A percentile compares a stretch with the other conserved stretches of the same genome.
Evolutionary conservation across 331 rosid species (phyloP).

Genomic region (Pyrus hybrid): DNA sequence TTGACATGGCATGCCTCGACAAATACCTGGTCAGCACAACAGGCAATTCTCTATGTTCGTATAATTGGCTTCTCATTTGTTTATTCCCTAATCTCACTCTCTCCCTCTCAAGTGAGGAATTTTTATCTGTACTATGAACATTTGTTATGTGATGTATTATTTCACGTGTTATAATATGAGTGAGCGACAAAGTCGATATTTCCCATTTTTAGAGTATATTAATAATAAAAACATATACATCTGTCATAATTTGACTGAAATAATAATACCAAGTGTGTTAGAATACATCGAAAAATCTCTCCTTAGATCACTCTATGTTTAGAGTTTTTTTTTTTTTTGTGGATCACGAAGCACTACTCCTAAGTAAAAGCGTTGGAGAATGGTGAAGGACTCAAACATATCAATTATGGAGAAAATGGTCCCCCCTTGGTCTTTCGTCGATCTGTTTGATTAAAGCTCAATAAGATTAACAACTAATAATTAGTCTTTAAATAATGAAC

Average conservation of each 20-base stretch:
- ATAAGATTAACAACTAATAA: conserved; percentile 24
- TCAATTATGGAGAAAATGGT: conserved; percentile 32
- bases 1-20: conserved; percentile 21
- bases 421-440: conserved; percentile 10
- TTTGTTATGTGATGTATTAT: background rate
- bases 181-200: too few species aligned
- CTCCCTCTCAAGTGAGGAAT: background rate
- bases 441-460: conserved; percentile 22
- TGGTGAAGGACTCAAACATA: conserved; percentile 25
- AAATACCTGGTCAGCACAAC: background rate
- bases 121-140: too few species aligned
- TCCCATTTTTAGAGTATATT: background rate
- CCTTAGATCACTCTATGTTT: background rate
- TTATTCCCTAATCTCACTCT: background rate
- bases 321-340: background rate
- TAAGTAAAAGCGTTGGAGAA: background rate
- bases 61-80: background rate
- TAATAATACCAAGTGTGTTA: too few species aligned
- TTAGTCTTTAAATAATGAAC: conserved; percentile 5
- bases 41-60: background rate
- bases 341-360: conserved; percentile 10
- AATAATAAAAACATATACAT: too few species aligned
- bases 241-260: too few species aligned
- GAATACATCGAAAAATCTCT: background rate
- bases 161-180: too few species aligned